Conservation (phyloP, 1,139 yeast genomes). For the Debaryomyces coudertii region DNA sequence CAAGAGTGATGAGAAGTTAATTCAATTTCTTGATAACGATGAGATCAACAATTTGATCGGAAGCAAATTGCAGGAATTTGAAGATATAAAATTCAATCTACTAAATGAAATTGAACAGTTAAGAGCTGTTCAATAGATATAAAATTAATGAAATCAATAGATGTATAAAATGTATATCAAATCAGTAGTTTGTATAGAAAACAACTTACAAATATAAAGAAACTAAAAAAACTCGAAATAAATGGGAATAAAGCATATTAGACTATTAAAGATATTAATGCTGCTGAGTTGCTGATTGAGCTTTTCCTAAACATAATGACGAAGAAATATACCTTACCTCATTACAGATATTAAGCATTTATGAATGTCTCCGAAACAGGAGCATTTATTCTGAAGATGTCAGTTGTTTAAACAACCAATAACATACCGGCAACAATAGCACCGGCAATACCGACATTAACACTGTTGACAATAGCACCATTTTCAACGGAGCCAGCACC, state of each 20-base stretch:
- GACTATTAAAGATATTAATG: background rate
- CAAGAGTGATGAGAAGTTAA: conserved; percentile 3
- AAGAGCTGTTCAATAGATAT: background rate
- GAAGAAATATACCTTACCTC: background rate
- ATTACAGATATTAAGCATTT: background rate
- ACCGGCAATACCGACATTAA: conserved; percentile 38
- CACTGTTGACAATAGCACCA: conserved; percentile 25
- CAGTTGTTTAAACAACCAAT: conserved; percentile 10
- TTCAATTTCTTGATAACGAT: conserved; percentile 9
- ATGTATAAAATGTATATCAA: background rate
- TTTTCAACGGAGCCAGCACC: conserved; percentile 21
- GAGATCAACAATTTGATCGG: conserved; percentile 11
- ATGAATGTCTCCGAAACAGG: background rate
- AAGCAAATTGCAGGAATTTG: conserved; percentile 21
- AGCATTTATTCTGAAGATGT: background rate
- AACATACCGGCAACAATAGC: conserved; percentile 39
- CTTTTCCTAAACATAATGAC: background rate
- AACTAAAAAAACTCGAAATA: conserved; percentile 1
- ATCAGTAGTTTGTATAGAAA: background rate
- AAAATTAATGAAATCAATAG: background rate
- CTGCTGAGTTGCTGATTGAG: background rate
- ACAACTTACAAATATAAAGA: background rate
- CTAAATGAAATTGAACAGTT: conserved; percentile 18
- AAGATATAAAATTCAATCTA: conserved; percentile 18
- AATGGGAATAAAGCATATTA: background rate